phyloP scores from a whole-genome alignment of 148 eudicot species.

The Gaultheria prostrata region DNA sequence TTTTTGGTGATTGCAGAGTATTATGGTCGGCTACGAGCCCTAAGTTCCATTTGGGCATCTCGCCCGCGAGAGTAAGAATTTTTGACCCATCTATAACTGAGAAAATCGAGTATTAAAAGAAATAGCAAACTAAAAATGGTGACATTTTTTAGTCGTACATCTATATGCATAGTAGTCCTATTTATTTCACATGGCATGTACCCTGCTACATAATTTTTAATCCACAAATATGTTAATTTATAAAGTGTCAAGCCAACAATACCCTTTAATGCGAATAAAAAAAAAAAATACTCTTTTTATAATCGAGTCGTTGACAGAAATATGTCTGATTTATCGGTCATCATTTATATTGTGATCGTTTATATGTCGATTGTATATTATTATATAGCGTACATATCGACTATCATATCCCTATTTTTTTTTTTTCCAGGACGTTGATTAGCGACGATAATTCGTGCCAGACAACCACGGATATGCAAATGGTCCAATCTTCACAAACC shows the following conservation, averaged over 20 bases:
- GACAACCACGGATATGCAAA: slow-evolving; percentile 57
- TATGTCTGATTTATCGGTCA: not conserved
- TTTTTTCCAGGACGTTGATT: slow-evolving; percentile 46
- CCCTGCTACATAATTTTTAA: not conserved
- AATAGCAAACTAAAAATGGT: not conserved
- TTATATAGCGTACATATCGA: not conserved
- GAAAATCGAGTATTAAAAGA: not conserved
- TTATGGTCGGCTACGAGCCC: slow-evolving; percentile 81
- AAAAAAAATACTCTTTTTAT: no score
- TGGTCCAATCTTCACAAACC: slow-evolving; percentile 67
- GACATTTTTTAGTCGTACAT: no score
- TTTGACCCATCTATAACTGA: not conserved
- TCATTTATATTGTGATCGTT: not conserved
- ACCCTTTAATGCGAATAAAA: no score
- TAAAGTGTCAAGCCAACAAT: no score
- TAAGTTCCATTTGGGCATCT: slow-evolving; percentile 94
- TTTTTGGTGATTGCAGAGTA: slow-evolving; percentile 90
- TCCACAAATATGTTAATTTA: no score
- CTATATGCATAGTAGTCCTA: not conserved
- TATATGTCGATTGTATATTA: not conserved
- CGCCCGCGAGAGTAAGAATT: slow-evolving; percentile 87
- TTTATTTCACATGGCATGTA: not conserved
- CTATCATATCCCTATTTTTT: not conserved
- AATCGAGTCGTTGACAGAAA: no score
- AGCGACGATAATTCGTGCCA: slow-evolving; percentile 70